Evolutionary conservation across 2,329 filamentous ascomycete species (phyloP).

Genomic region (Dothidotthia symphoricarpi): DNA sequence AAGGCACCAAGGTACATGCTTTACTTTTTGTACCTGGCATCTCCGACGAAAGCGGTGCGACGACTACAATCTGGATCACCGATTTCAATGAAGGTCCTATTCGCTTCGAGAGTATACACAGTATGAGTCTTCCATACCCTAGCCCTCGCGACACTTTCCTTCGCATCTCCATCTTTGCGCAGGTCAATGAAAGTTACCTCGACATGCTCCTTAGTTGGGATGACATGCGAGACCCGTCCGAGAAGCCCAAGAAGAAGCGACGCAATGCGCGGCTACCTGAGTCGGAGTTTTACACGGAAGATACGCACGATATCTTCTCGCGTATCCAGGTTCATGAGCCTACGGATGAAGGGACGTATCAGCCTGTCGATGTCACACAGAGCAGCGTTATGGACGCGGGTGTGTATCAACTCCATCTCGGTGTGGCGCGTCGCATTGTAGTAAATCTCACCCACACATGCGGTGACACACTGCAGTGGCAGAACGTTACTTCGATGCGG

Average conservation of each 20-base stretch:
- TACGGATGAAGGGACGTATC: slow-evolving; percentile 84
- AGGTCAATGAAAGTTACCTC: slow-evolving; percentile 87
- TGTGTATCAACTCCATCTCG: slow-evolving; percentile 92
- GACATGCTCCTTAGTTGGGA: slow-evolving; percentile 99
- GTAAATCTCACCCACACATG: slow-evolving; percentile 90
- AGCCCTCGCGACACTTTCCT: slow-evolving; percentile 72
- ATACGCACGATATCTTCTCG: slow-evolving; percentile 89
- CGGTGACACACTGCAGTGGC: slow-evolving; percentile 83
- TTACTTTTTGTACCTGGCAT: slow-evolving; percentile 94
- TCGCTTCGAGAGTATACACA: slow-evolving; percentile 95
- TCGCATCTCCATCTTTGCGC: slow-evolving; percentile 86
- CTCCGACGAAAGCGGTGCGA: slow-evolving; percentile 79
- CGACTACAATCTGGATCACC: slow-evolving; percentile 90
- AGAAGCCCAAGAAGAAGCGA: slow-evolving; percentile 57
- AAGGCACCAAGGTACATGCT: slow-evolving; percentile 92
- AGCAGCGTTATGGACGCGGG: slow-evolving; percentile 79
- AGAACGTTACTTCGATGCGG: slow-evolving; percentile 72
- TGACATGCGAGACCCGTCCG: slow-evolving; percentile 81
- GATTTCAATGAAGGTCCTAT: slow-evolving; percentile 92
- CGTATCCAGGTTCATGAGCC: slow-evolving; percentile 88
- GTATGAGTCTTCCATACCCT: slow-evolving; percentile 87
- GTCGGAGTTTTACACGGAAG: slow-evolving; percentile 88
- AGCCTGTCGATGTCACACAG: slow-evolving; percentile 90
- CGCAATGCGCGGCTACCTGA: slow-evolving; percentile 74
- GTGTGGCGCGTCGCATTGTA: slow-evolving; percentile 81